Conservation (phyloP, 768 basidiomycete genomes). For the Bullera alba region DNA sequence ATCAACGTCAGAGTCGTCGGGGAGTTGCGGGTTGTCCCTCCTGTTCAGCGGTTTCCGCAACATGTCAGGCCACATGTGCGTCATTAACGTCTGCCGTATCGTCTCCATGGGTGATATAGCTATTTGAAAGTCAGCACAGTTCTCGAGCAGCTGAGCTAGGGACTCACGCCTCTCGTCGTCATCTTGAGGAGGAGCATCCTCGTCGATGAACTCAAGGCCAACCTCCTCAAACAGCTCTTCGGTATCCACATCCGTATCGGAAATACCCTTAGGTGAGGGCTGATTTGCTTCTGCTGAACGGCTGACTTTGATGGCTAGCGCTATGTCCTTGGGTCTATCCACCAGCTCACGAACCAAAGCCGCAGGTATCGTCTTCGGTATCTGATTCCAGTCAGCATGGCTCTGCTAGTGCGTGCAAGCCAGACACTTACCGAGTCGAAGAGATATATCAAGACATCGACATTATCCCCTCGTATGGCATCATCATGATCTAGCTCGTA, state of each 20-base stretch:
- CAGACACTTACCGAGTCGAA: slow-evolving; percentile 18
- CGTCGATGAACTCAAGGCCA: slow-evolving; percentile 17
- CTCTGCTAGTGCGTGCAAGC: neutral
- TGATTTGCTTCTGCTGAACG: neutral
- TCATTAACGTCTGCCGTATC: slow-evolving; percentile 34
- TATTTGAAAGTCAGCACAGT: slow-evolving; percentile 5
- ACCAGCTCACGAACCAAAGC: slow-evolving; percentile 11
- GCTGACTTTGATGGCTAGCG: slow-evolving; percentile 16
- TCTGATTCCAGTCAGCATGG: neutral
- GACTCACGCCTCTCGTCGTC: slow-evolving; percentile 33
- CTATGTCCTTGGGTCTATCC: slow-evolving; percentile 24
- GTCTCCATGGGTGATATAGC: slow-evolving; percentile 22
- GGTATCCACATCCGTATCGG: neutral
- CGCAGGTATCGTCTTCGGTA: slow-evolving; percentile 18
- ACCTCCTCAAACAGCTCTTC: slow-evolving; percentile 18
- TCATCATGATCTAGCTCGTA: slow-evolving; percentile 1
- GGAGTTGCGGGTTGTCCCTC: neutral
- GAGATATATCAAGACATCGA: slow-evolving; percentile 24
- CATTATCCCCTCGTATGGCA: neutral
- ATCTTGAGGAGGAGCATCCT: slow-evolving; percentile 14
- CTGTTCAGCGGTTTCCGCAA: slow-evolving; percentile 18
- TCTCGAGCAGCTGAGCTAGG: too few relatives aligned
- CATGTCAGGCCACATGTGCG: slow-evolving; percentile 41
- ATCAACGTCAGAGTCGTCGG: neutral
- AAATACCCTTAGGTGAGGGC: too few relatives aligned